phyloP scores from a whole-genome alignment of 352 stramenopile species.

The Globisporangium parvum region DNA sequence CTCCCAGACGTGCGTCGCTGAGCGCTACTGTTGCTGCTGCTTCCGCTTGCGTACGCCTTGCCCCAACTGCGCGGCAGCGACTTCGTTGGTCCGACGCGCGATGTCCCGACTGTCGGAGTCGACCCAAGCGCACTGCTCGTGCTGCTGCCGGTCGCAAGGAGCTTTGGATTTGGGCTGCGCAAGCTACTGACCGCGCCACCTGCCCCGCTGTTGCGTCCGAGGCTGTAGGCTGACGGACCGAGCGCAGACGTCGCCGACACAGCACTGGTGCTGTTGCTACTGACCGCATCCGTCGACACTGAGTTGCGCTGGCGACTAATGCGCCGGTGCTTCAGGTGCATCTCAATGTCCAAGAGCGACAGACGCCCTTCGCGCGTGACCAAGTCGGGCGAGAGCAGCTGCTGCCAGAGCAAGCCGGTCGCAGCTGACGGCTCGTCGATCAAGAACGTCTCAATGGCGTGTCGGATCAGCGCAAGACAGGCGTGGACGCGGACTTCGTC shows the following conservation, averaged over 20 bases:
- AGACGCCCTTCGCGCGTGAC: slow-evolving; percentile 26
- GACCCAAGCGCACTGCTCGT: neutral
- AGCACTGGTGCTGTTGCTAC: neutral
- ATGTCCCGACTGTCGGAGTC: neutral
- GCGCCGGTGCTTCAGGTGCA: slow-evolving; percentile 46
- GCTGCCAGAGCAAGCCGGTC: slow-evolving; percentile 18
- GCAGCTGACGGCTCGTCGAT: slow-evolving; percentile 15
- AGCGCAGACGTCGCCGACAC: neutral
- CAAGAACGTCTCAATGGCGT: slow-evolving; percentile 60
- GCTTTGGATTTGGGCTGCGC: slow-evolving; percentile 22
- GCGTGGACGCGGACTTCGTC: slow-evolving; percentile 55
- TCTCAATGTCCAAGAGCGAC: slow-evolving; percentile 48
- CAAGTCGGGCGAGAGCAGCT: slow-evolving; percentile 52
- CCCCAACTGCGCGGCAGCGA: slow-evolving; percentile 64
- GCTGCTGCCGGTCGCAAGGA: neutral
- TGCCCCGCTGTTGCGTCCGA: slow-evolving; percentile 8
- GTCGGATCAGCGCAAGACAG: slow-evolving; percentile 40
- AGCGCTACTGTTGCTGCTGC: slow-evolving; percentile 17
- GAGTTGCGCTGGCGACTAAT: slow-evolving; percentile 31
- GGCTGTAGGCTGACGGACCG: neutral
- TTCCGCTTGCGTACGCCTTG: slow-evolving; percentile 36
- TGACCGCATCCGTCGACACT: slow-evolving; percentile 4
- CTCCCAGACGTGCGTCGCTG: slow-evolving; percentile 25
- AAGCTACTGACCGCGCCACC: slow-evolving; percentile 12
- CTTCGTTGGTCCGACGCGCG: slow-evolving; percentile 19